Conservation (phyloP, 73 alveolate genomes). For the Diophrys sp. region DNA sequence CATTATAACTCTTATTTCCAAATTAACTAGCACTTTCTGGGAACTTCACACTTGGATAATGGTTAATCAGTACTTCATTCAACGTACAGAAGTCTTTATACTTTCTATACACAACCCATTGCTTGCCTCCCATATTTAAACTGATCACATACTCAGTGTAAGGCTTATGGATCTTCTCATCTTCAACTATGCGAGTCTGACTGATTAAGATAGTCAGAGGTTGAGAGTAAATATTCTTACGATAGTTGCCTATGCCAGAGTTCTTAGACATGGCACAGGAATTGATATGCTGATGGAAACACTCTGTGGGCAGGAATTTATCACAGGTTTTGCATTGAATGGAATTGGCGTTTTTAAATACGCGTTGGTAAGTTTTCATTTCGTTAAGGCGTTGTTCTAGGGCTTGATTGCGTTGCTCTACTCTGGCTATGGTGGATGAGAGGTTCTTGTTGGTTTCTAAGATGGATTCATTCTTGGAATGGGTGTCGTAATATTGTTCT, state of each 20-base stretch:
- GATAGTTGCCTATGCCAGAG: constrained; percentile 15
- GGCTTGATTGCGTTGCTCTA: constrained; percentile 20
- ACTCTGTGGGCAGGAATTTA: constrained; percentile 32
- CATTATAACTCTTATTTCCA: too few species aligned
- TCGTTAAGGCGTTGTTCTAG: constrained; percentile 28
- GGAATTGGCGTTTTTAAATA: constrained; percentile 33
- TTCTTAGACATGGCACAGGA: constrained; percentile 25
- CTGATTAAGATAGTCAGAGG: constrained; percentile 21
- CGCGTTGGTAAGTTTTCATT: constrained; percentile 27
- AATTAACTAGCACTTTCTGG: too few species aligned
- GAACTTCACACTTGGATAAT: constrained; percentile 49
- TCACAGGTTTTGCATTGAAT: constrained; percentile 46
- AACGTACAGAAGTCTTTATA: constrained; percentile 72
- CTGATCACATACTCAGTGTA: constrained; percentile 80
- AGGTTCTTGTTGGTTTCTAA: constrained; percentile 22
- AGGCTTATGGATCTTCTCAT: constrained; percentile 46
- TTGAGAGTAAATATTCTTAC: background rate
- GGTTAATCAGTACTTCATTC: constrained; percentile 45
- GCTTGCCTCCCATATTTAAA: constrained; percentile 49
- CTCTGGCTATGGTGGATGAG: constrained; percentile 14
- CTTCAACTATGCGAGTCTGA: constrained; percentile 46
- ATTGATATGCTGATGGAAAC: constrained; percentile 34
- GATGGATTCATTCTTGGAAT: constrained; percentile 12
- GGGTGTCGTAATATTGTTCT: constrained; percentile 5
- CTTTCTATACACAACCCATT: constrained; percentile 70